Evolutionary conservation across 805 yeast species (phyloP).

Genomic region (Kodamaea neixiangensis): DNA sequence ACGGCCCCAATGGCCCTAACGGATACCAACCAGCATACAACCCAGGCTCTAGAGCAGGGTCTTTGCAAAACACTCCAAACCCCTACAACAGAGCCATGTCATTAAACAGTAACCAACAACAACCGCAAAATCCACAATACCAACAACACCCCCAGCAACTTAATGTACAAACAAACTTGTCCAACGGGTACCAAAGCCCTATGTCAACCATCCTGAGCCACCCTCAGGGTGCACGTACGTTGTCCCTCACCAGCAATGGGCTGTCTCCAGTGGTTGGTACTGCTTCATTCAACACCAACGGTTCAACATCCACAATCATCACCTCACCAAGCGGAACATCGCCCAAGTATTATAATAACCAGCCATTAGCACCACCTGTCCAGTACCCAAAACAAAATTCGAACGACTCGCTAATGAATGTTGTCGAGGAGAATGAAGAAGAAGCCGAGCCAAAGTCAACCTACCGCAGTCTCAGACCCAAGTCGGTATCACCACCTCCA

Average conservation of each 20-base stretch:
- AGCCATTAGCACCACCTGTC: conserved; percentile 3
- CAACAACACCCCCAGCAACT: not conserved
- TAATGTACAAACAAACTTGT: not conserved
- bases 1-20: not conserved
- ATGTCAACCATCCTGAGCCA: not conserved
- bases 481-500: not conserved
- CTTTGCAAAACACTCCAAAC: conserved; percentile 1
- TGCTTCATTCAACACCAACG: conserved; percentile 3
- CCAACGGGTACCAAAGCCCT: conserved; percentile 2
- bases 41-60: not conserved
- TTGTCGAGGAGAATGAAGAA: conserved; percentile 39
- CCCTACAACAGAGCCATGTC: conserved; percentile 3
- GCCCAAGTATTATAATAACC: conserved; percentile 4
- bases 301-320: not conserved
- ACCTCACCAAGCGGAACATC: conserved; percentile 4
- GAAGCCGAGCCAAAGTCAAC: conserved; percentile 10
- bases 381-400: conserved; percentile 15
- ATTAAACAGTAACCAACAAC: conserved; percentile 1
- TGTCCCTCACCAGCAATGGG: conserved; percentile 3
- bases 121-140: not conserved
- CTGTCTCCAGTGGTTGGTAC: conserved; percentile 5
- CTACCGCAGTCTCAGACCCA: conserved; percentile 1
- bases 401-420: conserved; percentile 36
- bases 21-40: conserved; percentile 1
- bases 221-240: not conserved